These are phyloP conservation scores for Byssoonygena ceratinophila DNA, from an alignment of 2,329 filamentous ascomycete species.

Conservation along the genomic window DNA sequence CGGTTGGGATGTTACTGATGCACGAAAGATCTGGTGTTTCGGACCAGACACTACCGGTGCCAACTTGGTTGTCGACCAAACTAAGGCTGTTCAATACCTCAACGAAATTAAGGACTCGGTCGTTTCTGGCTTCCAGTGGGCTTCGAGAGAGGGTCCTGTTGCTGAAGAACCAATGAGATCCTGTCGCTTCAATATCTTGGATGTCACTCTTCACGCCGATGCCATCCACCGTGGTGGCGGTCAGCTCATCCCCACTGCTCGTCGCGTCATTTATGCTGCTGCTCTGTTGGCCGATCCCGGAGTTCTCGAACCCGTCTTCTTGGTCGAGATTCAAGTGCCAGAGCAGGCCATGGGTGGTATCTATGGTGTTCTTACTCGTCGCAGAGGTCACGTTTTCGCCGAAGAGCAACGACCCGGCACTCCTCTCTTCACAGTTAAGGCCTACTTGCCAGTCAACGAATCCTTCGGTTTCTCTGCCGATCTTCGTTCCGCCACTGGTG, in stretches of 20 bases:
- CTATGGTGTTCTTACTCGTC: conserved; percentile 94
- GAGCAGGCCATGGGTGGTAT: conserved; percentile 99
- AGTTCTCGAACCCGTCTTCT: conserved; percentile 94
- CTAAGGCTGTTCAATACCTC: conserved; percentile 99
- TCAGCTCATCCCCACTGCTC: conserved; percentile 94
- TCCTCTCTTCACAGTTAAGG: conserved; percentile 98
- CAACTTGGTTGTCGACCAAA: conserved; percentile 98
- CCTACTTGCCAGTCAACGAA: conserved; percentile 91
- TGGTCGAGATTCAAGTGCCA: conserved; percentile 98
- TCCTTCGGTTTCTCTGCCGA: conserved; percentile 99
- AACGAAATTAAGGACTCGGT: conserved; percentile 99
- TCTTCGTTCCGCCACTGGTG: conserved; percentile 82
- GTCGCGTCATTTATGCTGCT: conserved; percentile 93
- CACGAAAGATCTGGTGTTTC: conserved; percentile 99
- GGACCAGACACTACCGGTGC: conserved; percentile 94
- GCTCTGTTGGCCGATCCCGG: conserved; percentile 81
- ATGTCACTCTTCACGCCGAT: conserved; percentile 99
- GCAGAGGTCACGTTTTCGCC: conserved; percentile 97
- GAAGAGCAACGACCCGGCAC: conserved; percentile 98
- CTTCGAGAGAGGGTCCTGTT: conserved; percentile 90
- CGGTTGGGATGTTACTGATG: conserved; percentile 99
- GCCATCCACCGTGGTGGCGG: conserved; percentile 99
- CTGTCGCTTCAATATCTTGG: conserved; percentile 96
- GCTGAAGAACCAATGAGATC: conserved; percentile 97
- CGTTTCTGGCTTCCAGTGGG: conserved; percentile 99